Evolutionary conservation across 2,329 filamentous ascomycete species (phyloP).

Genomic region (Xylaria sp.): DNA sequence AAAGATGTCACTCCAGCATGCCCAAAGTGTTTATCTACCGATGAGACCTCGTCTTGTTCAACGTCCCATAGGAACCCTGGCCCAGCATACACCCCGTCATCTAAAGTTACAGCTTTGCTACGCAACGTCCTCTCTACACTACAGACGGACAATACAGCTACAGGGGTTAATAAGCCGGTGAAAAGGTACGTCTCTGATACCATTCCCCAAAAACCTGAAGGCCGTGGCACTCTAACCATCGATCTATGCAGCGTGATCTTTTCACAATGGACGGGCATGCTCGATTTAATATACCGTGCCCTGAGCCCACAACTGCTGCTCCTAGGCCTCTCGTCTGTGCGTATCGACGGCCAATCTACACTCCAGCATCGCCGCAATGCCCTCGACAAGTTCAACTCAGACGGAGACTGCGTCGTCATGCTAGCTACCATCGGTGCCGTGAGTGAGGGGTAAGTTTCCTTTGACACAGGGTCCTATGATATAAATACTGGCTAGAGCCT

Average conservation of each 20-base stretch:
- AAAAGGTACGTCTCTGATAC: not conserved
- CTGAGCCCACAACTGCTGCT: not conserved
- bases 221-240: not conserved
- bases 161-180: not conserved
- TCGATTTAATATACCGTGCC: not conserved
- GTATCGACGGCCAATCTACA: conserved; percentile 38
- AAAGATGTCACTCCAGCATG: not conserved
- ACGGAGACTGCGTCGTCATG: conserved; percentile 36
- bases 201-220: not conserved
- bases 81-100: not conserved
- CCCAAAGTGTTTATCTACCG: not conserved
- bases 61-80: not conserved
- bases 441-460: conserved; percentile 39
- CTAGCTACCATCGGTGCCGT: conserved; percentile 41
- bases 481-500: too few species aligned
- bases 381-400: conserved; percentile 26
- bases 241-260: not conserved
- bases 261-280: not conserved
- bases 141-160: not conserved
- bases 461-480: not conserved
- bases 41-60: not conserved
- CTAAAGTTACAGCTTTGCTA: not conserved
- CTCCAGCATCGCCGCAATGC: conserved; percentile 18
- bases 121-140: not conserved
- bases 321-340: conserved; percentile 21